Conservation (phyloP, 2,329 filamentous ascomycete species). For the Sporothrix euskadiensis region DNA sequence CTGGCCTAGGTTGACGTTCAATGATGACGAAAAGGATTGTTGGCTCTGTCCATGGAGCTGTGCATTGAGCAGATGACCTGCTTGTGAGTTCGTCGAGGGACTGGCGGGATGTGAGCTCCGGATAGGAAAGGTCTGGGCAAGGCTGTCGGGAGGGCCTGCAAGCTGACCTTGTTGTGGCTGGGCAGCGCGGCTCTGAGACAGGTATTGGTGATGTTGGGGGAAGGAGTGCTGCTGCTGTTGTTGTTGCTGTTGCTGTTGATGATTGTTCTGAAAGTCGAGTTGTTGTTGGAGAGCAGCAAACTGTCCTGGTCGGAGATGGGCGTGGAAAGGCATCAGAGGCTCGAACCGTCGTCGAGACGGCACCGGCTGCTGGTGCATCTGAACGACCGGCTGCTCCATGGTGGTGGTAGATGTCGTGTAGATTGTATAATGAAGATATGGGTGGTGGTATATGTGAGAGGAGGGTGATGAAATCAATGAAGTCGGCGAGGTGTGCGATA, state of each 20-base stretch:
- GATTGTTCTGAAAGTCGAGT: constrained; percentile 27
- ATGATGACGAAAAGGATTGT: constrained; percentile 6
- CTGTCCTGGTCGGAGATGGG: constrained; percentile 38
- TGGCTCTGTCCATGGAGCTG: constrained; percentile 33
- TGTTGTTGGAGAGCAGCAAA: constrained; percentile 34
- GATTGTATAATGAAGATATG: constrained; percentile 3
- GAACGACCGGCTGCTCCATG: constrained; percentile 49
- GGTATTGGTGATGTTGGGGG: constrained; percentile 28
- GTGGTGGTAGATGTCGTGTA: not conserved
- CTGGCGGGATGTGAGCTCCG: constrained; percentile 41
- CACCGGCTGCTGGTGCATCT: constrained; percentile 53
- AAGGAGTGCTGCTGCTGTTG: constrained; percentile 24
- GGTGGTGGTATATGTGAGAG: not conserved
- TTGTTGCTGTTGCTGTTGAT: constrained; percentile 31
- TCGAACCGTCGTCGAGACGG: constrained; percentile 47
- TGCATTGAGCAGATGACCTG: constrained; percentile 28
- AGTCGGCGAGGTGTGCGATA: not conserved
- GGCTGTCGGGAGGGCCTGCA: constrained; percentile 25
- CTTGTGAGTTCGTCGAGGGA: constrained; percentile 32
- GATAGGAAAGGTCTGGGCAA: constrained; percentile 42
- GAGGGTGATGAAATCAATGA: not conserved
- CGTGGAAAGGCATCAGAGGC: constrained; percentile 38
- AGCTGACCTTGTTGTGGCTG: constrained; percentile 23
- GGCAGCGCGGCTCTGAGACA: constrained; percentile 27
- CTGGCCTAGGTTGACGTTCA: constrained; percentile 39